A percentile compares a stretch with the other conserved stretches of the same genome.
phyloP scores from a whole-genome alignment of 345 rosid genomes.

The Euphorbia pulcherrima region DNA sequence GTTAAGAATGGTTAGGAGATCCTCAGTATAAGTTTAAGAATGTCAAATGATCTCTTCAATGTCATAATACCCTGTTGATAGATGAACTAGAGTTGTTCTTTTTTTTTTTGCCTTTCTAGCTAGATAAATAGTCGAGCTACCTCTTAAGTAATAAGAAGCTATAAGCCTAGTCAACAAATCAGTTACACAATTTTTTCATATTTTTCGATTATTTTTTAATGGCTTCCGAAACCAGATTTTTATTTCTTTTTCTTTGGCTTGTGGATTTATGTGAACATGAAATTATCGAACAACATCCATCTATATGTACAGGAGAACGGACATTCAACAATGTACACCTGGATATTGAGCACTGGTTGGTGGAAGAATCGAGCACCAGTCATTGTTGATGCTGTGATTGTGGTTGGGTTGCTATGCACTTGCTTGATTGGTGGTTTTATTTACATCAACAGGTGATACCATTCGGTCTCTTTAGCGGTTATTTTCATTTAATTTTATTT shows the following conservation, averaged over 20 bases:
- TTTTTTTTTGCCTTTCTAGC: not conserved
- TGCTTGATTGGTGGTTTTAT: slow-evolving; percentile 52
- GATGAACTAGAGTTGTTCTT: not conserved
- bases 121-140: not conserved
- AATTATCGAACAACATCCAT: not conserved
- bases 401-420: slow-evolving; percentile 47
- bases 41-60: not conserved
- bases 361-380: slow-evolving; percentile 55
- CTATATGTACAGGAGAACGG: slow-evolving; percentile 51
- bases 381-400: slow-evolving; percentile 61
- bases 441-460: slow-evolving; percentile 53
- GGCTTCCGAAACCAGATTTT: not conserved
- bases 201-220: not conserved
- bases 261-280: not conserved
- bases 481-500: not conserved
- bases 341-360: slow-evolving; percentile 76
- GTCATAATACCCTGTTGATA: not conserved
- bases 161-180: not conserved
- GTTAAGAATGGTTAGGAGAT: not conserved
- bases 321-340: slow-evolving; percentile 48
- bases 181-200: not conserved
- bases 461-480: not conserved
- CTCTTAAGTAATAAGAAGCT: not conserved
- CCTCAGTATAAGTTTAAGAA: no score
- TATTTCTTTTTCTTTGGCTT: not conserved